Base-by-base conservation (phyloP, 2,329 filamentous ascomycete species). In the Emericellopsis atlantica region DNA sequence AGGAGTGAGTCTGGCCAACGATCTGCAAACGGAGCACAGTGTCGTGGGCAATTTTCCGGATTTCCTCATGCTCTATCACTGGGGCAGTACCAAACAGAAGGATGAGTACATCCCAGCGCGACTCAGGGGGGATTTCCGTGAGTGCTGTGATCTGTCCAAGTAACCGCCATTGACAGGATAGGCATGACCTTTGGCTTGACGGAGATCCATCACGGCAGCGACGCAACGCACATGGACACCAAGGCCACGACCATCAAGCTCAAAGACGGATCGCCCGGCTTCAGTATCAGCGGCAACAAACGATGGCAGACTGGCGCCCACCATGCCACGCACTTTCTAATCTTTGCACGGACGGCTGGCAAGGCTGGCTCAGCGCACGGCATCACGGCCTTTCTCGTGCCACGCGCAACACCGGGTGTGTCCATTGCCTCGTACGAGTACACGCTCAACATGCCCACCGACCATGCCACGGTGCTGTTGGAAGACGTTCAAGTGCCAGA, bases 371-470 rank as follows among this genome's bases (percentile, higher is more conserved):
- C 44, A 6, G 41, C 45, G n/a, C 37, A 37, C n/a, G 42, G 46
- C 15, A 47, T 48, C 40, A 48, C 45, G 1, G 45, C 45, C 5
- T 45, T 45, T 18, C 21, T 48, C 11, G 42, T 45, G n/a, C 42
- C 45, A 9, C 32, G 36, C 14, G 38, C 44, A 9, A 34, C 38
- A 9, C 32, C 43, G 2, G 46, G 46, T 7, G 23, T 48, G 8
- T 40, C 37, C 2, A 31, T 48, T 4, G 15, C 24, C 9, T 48
- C 46, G 2, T 48, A 44, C 21, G 46, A 48, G 32, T 46, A 43
- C 40, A 48, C 45, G 3, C 45, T 48, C 32, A 48, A 48, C 26
- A 48, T 48, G 46, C 46, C 46, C 7, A 48, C 39, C 26, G 46
- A 48, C 40, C 46, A 48, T 22, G 45, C 43, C 3, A 47, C 45